Base-by-base conservation (phyloP, 163 green algal species). In the Prototheca wickerhamii region DNA sequence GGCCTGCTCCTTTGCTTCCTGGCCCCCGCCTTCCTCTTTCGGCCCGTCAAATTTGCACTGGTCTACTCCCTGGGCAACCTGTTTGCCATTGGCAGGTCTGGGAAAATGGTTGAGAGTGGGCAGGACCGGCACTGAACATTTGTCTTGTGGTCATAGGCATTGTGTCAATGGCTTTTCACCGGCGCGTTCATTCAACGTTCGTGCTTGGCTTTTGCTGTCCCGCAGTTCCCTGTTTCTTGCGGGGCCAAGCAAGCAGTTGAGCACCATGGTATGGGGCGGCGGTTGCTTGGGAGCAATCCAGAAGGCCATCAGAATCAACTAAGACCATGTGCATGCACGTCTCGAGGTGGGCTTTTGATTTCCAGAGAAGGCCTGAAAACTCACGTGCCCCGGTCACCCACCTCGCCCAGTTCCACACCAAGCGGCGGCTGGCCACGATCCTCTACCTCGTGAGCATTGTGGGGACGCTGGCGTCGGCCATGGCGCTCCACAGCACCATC, bases 11-110 rank as follows among this genome's bases (percentile, higher is more conserved):
- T 58, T 7, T 33, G n/a, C 5, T 35, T 58, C 26, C 51, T 58
- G 26, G 51, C 51, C 51, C 51, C 51, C 4, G 5, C 34, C 26
- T 58, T 58, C 26, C n/a, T 58, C n/a, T 18, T 58, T 25, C 51
- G 51, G 5, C 51, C 51, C 26, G 26, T 35, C 25, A 58, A 58
- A 21, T 58, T 58, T 34, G 51, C 51, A 15, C 5, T 58, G 51
- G 28, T 58, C n/a, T 58, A 58, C 51, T 35, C 26, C 26, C 51
- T 58, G n/a, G 51, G 51, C n/a, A 58, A 58, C 26, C 25, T 58
- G 26, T 21, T 58, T 4, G 25, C 51, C 51, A 35, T 58, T 58
- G 51, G 51, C 6, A 58, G 51, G 51, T 35, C 10, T 21, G 37
- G 12, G 37, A 46, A 8, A 46, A 21, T 46, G 12, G 8, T 46